Evolutionary conservation across 192 early-diverging fungal genomes (phyloP), one percentile per base, ranked within the genome.

Genomic region (Linnemannia hyalina): DNA sequence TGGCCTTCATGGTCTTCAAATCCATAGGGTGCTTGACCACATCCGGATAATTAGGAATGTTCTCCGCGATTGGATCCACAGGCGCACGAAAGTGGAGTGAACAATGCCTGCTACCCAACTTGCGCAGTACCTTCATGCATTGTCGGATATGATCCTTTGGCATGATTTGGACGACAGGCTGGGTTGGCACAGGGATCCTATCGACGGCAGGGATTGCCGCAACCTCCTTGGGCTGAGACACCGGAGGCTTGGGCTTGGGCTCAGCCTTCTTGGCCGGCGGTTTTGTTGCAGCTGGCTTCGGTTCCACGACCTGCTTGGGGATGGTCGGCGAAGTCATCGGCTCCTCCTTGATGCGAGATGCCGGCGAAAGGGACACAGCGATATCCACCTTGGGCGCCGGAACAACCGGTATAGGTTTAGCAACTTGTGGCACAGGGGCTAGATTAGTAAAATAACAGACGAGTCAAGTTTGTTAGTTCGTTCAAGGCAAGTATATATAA

Each of bases 1-100:
- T 93, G 40, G 68, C 52, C 74, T 88, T 89, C 42, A 93, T 91
- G 10, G 88, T 93, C 18, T 81, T 77, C 35, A 93, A 49, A 74
- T 93, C 92, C 91, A 93, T 93, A 2, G 92, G 92, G 20, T 79
- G 85, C 49, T 94, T 93, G 54, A 96, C 92, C 46, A 96, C 78
- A 23, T 90, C 80, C 32, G 90, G 91, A 70, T 96, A 96, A 5
- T 88, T 88, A 0, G 96, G 96, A 52, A 95, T 94, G 32, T 89
- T 90, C 23, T 93, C 82, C 5, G 84, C 87, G 38, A 95, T 89
- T 18, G 95, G 94, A 89, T 95, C 92, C 23, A 96, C 95, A 15
- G 94, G 92, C 26, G 88, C 89, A 35, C 89, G 78, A 80, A 95
- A 95, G 22, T 92, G 92, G 22, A 88, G 80, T 0, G 95, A 92